Base-by-base conservation (phyloP, 2,329 filamentous ascomycete species). In the Lasiodiplodia sp. region DNA sequence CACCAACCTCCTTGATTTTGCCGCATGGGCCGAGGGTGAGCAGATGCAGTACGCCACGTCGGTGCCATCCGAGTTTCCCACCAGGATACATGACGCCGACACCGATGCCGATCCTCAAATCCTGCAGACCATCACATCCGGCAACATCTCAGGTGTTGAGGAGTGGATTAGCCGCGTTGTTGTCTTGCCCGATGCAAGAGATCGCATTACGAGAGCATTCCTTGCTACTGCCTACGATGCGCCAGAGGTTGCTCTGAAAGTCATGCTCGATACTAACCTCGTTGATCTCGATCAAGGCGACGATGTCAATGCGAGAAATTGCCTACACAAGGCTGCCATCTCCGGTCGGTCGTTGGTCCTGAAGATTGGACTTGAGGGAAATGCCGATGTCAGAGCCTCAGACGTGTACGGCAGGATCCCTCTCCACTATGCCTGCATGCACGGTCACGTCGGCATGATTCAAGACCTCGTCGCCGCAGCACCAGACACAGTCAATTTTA, bases 281-380 rank as follows among this genome's bases (percentile, higher is more conserved):
- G 92, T 99, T 40, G 91, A 98, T 78, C 86, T 97, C n/a, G 90
- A 93, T 75, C 96, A 94, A 0, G 93, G 97, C 74, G 96, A 99
- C 77, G 94, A 97, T 75, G 98, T 99, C 79, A 99, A 98, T 75
- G 95, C 97, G 82, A 88, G 96, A 51, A 99, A 97, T 75, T 97
- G 94, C 76, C 85, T 99, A 57, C 96, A 99, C 75, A 96, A 98
- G 81, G 93, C 96, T n/a, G 91, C 94, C 0, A 97, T 98, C 65
- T 97, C 96, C 70, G 94, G 94, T 23, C 94, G 94, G 75, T 82
- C 87, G 11, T 90, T 92, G 73, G 92, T 97, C 37, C 83, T 98
- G 69, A 84, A 88, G 63, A 89, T 91, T 71, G 94, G 92, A 4
- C 83, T 99, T n/a, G 83, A 87, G 1, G 89, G 87, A 56, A 89